Conservation (phyloP, 2,329 filamentous ascomycete species). For the Emmonsiellopsis sp. region DNA sequence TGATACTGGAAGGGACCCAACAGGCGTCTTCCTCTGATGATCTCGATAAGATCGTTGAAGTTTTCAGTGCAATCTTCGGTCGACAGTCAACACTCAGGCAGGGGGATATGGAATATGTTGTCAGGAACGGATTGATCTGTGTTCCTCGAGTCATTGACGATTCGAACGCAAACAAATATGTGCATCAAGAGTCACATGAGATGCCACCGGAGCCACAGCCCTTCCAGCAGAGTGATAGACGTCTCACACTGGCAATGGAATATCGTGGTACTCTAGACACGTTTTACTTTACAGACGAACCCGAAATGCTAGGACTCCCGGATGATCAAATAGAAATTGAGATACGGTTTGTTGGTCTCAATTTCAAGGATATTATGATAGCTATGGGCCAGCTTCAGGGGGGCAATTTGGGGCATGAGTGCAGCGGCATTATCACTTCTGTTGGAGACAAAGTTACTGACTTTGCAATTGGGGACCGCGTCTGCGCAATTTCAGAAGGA, state of each 20-base stretch:
- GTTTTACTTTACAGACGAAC: constrained; percentile 10
- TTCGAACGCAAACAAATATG: constrained; percentile 1
- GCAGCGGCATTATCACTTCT: constrained; percentile 6
- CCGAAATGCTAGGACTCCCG: neutral
- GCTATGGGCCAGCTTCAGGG: constrained; percentile 7
- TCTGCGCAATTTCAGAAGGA: constrained; percentile 2
- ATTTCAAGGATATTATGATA: constrained; percentile 14
- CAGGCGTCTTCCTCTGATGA: neutral
- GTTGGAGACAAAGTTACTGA: constrained; percentile 3
- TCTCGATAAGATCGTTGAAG: constrained; percentile 4
- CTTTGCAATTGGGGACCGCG: constrained; percentile 9
- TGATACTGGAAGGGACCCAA: neutral
- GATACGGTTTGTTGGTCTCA: constrained; percentile 13
- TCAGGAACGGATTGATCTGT: constrained; percentile 1
- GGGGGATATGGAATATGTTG: constrained; percentile 5
- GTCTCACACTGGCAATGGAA: constrained; percentile 4
- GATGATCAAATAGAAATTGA: constrained; percentile 18
- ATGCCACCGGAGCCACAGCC: neutral
- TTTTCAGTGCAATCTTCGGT: constrained; percentile 1
- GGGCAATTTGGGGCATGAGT: constrained; percentile 9
- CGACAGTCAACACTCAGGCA: neutral
- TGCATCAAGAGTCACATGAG: constrained; percentile 3
- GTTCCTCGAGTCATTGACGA: constrained; percentile 5
- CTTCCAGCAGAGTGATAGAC: constrained; percentile 5
- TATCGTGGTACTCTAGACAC: constrained; percentile 8